A percentile compares a stretch with the other conserved stretches of the same genome.
Conservation (phyloP, 202 grass and related monocot genomes). For the Brachypodium distachyon region DNA sequence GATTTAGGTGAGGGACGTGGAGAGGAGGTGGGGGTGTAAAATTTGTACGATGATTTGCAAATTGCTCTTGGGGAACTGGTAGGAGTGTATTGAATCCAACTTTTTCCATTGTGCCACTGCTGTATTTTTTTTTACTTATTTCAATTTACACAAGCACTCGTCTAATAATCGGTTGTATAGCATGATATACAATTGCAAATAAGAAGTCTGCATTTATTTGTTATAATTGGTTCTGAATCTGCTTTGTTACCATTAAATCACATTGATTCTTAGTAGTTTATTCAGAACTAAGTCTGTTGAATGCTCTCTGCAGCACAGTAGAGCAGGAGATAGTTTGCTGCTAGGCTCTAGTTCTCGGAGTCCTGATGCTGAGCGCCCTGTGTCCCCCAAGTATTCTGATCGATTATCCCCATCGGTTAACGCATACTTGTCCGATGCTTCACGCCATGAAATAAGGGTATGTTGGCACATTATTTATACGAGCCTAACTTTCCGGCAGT, state of each 20-base stretch:
- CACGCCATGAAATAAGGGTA: slow-evolving; percentile 99
- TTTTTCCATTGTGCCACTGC: not conserved
- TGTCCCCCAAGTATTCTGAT: slow-evolving; percentile 96
- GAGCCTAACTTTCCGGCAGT: not conserved
- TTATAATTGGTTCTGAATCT: not conserved
- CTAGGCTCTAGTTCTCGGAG: slow-evolving; percentile 88
- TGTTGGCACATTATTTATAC: not conserved
- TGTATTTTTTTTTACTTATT: slow-evolving; percentile 14
- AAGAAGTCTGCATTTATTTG: not conserved
- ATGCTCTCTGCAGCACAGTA: slow-evolving; percentile 74
- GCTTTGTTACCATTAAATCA: not conserved
- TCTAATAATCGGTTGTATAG: not conserved
- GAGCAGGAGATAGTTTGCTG: slow-evolving; percentile 71
- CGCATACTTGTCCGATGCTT: slow-evolving; percentile 86
- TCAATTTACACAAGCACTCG: not conserved
- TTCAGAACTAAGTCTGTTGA: slow-evolving; percentile 20
- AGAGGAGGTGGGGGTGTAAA: not conserved
- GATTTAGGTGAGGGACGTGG: too few species aligned
- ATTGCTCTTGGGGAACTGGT: not conserved
- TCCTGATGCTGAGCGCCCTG: slow-evolving; percentile 72
- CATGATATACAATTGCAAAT: not conserved
- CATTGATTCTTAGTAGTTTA: slow-evolving; percentile 2
- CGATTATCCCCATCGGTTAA: slow-evolving; percentile 89
- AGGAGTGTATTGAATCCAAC: slow-evolving; percentile 6
- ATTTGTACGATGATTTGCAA: not conserved